Percentiles rank a stretch among this genome's conserved stretches.
Conservation (phyloP, 495 filamentous ascomycete species). For the Xylaria bambusicola region DNA sequence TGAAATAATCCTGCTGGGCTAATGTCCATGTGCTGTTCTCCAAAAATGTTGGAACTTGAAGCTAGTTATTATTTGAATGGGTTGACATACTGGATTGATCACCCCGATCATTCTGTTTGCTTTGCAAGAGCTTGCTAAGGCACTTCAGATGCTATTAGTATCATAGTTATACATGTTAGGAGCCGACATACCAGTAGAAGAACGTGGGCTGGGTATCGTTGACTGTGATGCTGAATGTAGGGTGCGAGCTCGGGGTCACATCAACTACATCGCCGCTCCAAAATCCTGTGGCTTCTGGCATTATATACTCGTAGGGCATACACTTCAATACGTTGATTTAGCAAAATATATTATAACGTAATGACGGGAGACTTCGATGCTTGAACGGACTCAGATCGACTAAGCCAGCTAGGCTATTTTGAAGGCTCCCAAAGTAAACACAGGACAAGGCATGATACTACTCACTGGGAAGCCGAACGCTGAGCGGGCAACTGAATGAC, state of each 20-base stretch:
- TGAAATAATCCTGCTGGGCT: slow-evolving; percentile 1
- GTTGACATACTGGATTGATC: slow-evolving; percentile 40
- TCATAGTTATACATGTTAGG: not conserved
- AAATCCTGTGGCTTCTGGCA: not conserved
- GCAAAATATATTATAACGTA: slow-evolving; percentile 47
- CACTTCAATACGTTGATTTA: not conserved
- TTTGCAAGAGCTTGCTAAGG: slow-evolving; percentile 30
- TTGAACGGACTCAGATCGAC: no score
- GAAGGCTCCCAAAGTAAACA: not conserved
- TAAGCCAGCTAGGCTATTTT: no score
- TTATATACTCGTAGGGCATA: slow-evolving; percentile 5
- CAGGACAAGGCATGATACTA: not conserved
- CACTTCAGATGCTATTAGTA: not conserved
- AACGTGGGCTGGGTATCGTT: slow-evolving; percentile 61
- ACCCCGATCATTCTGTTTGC: slow-evolving; percentile 48
- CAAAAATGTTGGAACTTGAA: not conserved
- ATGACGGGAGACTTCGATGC: no score
- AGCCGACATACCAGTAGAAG: slow-evolving; percentile 54
- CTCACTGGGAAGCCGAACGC: slow-evolving; percentile 46
- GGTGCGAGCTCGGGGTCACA: slow-evolving; percentile 35
- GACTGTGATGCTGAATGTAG: slow-evolving; percentile 49
- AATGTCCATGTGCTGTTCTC: slow-evolving; percentile 28
- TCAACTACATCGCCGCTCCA: not conserved
- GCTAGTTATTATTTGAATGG: not conserved
- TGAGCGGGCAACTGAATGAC: slow-evolving; percentile 58